Evolutionary conservation across 2,329 filamentous ascomycete genomes (phyloP), one percentile per base, ranked within the genome.

Genomic region (Alternaria metachromatica): DNA sequence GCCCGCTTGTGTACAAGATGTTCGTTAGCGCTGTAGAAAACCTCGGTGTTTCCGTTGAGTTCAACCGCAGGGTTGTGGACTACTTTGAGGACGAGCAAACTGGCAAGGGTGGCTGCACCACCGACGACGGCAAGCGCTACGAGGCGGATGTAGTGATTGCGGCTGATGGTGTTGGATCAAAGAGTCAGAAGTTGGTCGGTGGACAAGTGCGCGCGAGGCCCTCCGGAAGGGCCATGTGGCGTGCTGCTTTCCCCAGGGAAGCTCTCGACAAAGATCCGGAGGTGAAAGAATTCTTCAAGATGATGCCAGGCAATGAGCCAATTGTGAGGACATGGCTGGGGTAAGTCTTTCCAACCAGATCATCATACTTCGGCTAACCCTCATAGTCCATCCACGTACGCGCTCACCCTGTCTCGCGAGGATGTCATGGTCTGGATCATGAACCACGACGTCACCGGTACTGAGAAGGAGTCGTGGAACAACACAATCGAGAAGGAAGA

Each of bases 1-100:
- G 85, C 13, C 85, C 85, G 5, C 80, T 86, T 3, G 82, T 87
- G 15, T 87, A 87, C 76, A 82, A 82, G 71, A 87, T 87, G 84
- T 86, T 86, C 64, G 80, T 86, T 13, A 79, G 76, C 58, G 82
- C 85, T 56, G 82, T 86, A 23, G 79, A 84, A 68, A 81, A 78
- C 60, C 76, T 82, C 3, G 82, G 81, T 23, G 78, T 84, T 11
- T 76, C 78, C 13, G 77, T 84, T 30, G 77, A 82, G 56, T 84
- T 82, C 74, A 79, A 80, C 50, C 71, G 73, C 45, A 76, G 75
- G 30, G 80, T 84, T 18, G 76, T 82, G 11, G 81, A 83, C 53
- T 83, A 83, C 71, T 82, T 78, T 51, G 82, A 84, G 65, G 80
- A 83, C 49, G 81, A 79, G 48, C 64, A 76, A 21, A 77, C 72